Conservation (phyloP, 2,329 filamentous ascomycete species). For the Ploettnerulaceae sp. region DNA sequence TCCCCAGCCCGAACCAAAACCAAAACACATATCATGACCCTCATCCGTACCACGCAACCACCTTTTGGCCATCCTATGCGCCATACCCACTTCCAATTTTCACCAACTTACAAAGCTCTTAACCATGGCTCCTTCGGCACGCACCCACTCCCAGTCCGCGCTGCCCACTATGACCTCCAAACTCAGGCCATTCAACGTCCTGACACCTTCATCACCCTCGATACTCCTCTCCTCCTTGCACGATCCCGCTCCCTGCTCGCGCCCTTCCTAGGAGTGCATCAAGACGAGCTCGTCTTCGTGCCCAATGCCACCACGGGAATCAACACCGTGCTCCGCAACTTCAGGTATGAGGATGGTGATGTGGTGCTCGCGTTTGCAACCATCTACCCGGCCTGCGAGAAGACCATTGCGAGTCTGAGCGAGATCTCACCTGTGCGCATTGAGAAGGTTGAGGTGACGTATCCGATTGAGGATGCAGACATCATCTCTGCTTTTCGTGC, state of each 20-base stretch:
- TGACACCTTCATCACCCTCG: slow-evolving; percentile 70
- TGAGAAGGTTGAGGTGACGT: slow-evolving; percentile 50
- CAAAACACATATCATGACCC: neutral
- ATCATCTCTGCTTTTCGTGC: slow-evolving; percentile 56
- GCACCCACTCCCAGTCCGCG: slow-evolving; percentile 58
- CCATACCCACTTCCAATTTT: slow-evolving; percentile 24
- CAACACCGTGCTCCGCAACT: slow-evolving; percentile 71
- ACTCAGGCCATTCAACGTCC: slow-evolving; percentile 60
- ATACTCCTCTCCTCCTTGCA: slow-evolving; percentile 46
- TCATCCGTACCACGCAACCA: slow-evolving; percentile 18
- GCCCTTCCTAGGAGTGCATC: slow-evolving; percentile 57
- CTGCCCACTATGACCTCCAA: slow-evolving; percentile 61
- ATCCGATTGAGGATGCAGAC: slow-evolving; percentile 65
- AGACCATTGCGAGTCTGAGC: slow-evolving; percentile 62
- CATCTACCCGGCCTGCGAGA: slow-evolving; percentile 73
- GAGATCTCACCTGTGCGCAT: slow-evolving; percentile 17
- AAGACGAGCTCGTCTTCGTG: slow-evolving; percentile 68
- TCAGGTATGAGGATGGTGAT: slow-evolving; percentile 61
- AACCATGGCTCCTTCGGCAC: slow-evolving; percentile 69
- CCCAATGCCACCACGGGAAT: slow-evolving; percentile 73
- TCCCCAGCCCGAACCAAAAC: no score
- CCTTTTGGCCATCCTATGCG: slow-evolving; percentile 27
- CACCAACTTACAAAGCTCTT: slow-evolving; percentile 24
- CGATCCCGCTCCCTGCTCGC: slow-evolving; percentile 60
- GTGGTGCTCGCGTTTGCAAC: slow-evolving; percentile 73